Conservation (phyloP, 1,139 yeast genomes). For the Debaryomycetaceae sp. region DNA sequence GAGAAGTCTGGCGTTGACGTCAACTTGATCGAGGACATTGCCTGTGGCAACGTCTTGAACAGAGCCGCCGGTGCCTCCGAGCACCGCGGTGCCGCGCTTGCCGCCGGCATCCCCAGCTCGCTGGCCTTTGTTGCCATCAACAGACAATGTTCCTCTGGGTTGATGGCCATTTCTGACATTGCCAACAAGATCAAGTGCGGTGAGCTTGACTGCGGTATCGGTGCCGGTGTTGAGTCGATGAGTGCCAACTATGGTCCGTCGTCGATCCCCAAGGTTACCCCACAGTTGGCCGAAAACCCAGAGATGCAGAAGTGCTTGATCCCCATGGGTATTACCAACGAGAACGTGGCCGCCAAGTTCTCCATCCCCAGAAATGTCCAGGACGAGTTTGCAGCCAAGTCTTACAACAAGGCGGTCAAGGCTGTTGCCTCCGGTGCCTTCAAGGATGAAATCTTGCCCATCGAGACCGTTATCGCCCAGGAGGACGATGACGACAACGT, state of each 20-base stretch:
- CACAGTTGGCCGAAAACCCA: slow-evolving; percentile 30
- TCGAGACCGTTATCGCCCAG: slow-evolving; percentile 50
- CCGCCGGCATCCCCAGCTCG: slow-evolving; percentile 48
- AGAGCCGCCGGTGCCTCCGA: slow-evolving; percentile 91
- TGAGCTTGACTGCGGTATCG: slow-evolving; percentile 87
- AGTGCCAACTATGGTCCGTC: slow-evolving; percentile 75
- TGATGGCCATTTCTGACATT: slow-evolving; percentile 83
- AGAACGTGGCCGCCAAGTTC: slow-evolving; percentile 66
- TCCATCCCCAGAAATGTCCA: slow-evolving; percentile 65
- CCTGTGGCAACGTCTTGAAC: slow-evolving; percentile 85
- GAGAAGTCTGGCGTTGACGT: slow-evolving; percentile 62
- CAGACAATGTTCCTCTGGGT: slow-evolving; percentile 93
- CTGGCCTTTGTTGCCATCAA: slow-evolving; percentile 79
- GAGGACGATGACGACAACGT: slow-evolving; percentile 48
- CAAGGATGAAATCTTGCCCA: slow-evolving; percentile 81
- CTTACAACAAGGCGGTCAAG: slow-evolving; percentile 77
- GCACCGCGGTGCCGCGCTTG: slow-evolving; percentile 71
- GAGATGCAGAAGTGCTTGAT: slow-evolving; percentile 63
- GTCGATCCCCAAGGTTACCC: slow-evolving; percentile 61
- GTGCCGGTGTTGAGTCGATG: slow-evolving; percentile 94
- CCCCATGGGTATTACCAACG: slow-evolving; percentile 92
- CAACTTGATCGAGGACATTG: slow-evolving; percentile 69
- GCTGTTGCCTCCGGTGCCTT: slow-evolving; percentile 73
- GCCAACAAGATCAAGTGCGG: slow-evolving; percentile 85
- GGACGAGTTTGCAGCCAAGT: slow-evolving; percentile 81